These are phyloP conservation scores for Coemansia erecta DNA, from an alignment of 192 early-diverging fungal species.

Conservation along the genomic window DNA sequence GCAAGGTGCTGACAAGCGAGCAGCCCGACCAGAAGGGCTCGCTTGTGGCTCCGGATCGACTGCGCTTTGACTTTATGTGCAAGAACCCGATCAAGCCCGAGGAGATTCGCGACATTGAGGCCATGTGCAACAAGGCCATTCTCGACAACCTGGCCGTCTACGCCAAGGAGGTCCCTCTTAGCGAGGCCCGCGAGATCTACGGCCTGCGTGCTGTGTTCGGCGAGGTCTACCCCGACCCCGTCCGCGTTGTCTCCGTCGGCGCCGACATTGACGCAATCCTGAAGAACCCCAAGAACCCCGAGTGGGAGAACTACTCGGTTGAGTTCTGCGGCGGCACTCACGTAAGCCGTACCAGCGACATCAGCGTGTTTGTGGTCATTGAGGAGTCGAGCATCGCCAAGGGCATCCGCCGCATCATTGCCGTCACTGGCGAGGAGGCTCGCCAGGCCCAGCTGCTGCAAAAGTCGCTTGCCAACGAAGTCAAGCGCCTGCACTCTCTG, in stretches of 20 bases:
- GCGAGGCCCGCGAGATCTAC: conserved; percentile 76
- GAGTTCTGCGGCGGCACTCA: conserved; percentile 99
- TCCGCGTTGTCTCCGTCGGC: conserved; percentile 93
- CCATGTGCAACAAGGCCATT: conserved; percentile 77
- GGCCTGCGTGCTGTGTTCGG: conserved; percentile 97
- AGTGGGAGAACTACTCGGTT: conserved; percentile 82
- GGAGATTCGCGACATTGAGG: conserved; percentile 72
- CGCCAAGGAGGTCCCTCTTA: conserved; percentile 81
- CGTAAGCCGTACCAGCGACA: conserved; percentile 83
- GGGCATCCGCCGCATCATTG: conserved; percentile 93
- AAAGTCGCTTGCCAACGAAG: conserved; percentile 63
- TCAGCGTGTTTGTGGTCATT: conserved; percentile 79
- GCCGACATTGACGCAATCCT: conserved; percentile 84
- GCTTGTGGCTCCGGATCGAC: conserved; percentile 90
- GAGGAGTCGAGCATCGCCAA: conserved; percentile 94
- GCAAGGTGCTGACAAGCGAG: conserved; percentile 71
- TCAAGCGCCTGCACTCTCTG: conserved; percentile 61
- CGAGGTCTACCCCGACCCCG: conserved; percentile 96
- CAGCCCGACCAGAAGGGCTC: conserved; percentile 93
- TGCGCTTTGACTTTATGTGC: conserved; percentile 93
- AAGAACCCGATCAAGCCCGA: conserved; percentile 66
- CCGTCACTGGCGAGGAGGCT: conserved; percentile 94
- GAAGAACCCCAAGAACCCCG: conserved; percentile 69
- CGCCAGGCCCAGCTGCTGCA: conserved; percentile 64
- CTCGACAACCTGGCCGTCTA: conserved; percentile 72